Evolutionary conservation across 495 filamentous ascomycete species (phyloP), one percentile per base, ranked within the genome.

Genomic region (Bryoglossum gracile): DNA sequence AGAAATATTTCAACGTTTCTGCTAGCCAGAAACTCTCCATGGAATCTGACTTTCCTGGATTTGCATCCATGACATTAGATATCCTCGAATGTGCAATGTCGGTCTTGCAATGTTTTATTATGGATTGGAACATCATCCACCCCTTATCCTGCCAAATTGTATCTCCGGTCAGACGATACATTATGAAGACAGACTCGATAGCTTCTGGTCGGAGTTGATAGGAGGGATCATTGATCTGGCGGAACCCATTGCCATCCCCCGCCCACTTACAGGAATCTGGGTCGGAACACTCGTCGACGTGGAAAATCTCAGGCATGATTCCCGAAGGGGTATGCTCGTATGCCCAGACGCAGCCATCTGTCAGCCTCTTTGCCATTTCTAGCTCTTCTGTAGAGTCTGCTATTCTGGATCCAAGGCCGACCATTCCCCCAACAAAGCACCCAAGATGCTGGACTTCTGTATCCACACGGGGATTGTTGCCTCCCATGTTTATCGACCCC

Each of bases 1-100:
- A 96, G 52, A 95, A 92, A 62, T 98, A 96, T 60, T 96, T 98
- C 51, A 94, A 68, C 17, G 88, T 92, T 65, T 94, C 87, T 5
- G 86, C 82, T 43, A 75, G 62, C 74, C 80, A 83, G 53, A 82
- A 83, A 55, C 74, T 80, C 59, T 80, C 76, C 74, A 77, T 77
- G 49, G 63, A 65, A 47, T 77, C 68, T 5, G 17, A 50, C 54
- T 58, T 56, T 3, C 45, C 45, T 8, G 64, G 62, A 2, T 63
- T 55, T 1, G 43, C 58, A 8, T 55, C 58, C 14, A 47, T 59
- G 4, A 62, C 61, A 48, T 65, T 58, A 16, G 38, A 45, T n/a
- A 75, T 61, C 23, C 65, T 63, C 6, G 70, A 64, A 54, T 69
- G 69, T 1, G 61, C 70, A 22, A 70, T 61, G 6, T 67, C 59